Base-by-base conservation (phyloP, 2,329 filamentous ascomycete species). In the Parafenestella ontariensis region DNA sequence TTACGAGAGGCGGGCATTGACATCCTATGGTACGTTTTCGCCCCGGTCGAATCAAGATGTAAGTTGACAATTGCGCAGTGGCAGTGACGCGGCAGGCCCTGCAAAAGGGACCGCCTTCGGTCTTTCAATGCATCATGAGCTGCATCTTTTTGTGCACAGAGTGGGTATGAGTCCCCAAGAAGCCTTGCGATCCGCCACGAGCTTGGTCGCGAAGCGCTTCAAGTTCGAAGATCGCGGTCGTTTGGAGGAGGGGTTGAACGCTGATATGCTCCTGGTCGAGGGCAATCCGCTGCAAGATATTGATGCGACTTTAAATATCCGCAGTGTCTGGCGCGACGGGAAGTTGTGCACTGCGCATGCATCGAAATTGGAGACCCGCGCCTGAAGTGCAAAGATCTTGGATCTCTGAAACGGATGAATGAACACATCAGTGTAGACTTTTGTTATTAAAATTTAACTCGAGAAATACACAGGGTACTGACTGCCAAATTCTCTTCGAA, bases 101-200 rank as follows among this genome's bases (percentile, higher is more conserved):
- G 78, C 78, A 3, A 62, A 76, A 7, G 79, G 78, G 2, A 81
- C 78, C 0, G 77, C 77, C 1, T 81, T 71, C 54, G 78, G 79
- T 8, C 66, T 80, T 11, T 70, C 73, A 0, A 58, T 76, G 47
- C 78, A 81, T 41, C 77, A 79, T 1, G 79, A 81, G 48, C 59
- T 81, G 8, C 58, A 67, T 18, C 49, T 80, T 3, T 75, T 78
- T 47, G 79, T 81, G 9, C 49, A 77, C 17, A 63, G 78, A 47
- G 71, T 75, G 21, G 77, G 73, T 2, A 78, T 81, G 70, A 75
- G 75, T 9, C 77, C 79, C 0, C 49, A 59, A 2, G 78, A 81
- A 52, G 79, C 78, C 0, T 58, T 81, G 9, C 61, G 58, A 8
- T 72, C 75, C 8, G 79, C 78, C 3, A 80, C 79, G 0, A 75